These are phyloP conservation scores for Hevea brasiliensis DNA, from an alignment of 345 rosid species.

Conservation along the genomic window DNA sequence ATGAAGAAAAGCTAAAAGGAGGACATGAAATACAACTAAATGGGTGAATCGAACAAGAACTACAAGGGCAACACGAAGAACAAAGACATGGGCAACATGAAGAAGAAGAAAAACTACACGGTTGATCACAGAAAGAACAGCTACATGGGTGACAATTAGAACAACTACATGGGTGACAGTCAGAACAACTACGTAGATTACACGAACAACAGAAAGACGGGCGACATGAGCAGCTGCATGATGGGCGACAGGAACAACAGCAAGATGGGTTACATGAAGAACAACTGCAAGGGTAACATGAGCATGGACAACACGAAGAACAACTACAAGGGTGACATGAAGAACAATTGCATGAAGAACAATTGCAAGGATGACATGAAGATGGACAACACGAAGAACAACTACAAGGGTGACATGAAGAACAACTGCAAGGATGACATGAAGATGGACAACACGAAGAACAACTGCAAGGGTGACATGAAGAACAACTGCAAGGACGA, in stretches of 20 bases:
- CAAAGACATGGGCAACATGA: neutral
- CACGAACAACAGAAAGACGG: neutral
- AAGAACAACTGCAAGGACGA: neutral
- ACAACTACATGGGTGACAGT: too few relatives aligned
- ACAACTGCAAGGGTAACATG: neutral
- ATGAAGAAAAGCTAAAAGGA: neutral
- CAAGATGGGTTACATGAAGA: neutral
- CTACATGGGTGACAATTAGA: neutral
- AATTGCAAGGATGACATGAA: neutral
- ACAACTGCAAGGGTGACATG: neutral
- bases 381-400: neutral
- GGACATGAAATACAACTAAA: neutral
- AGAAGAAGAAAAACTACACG: too few relatives aligned
- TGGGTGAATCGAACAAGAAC: neutral
- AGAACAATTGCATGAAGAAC: neutral
- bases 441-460: neutral
- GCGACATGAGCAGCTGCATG: neutral
- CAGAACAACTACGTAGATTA: too few relatives aligned
- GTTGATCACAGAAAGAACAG: neutral
- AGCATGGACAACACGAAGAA: neutral
- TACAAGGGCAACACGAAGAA: neutral
- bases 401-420: neutral
- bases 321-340: neutral
- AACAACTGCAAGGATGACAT: neutral
- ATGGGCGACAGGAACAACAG: neutral